A percentile compares a stretch with the other conserved stretches of the same genome.
phyloP scores from a whole-genome alignment of 176 grass and related monocot species.

The Metroxylon sagu region DNA sequence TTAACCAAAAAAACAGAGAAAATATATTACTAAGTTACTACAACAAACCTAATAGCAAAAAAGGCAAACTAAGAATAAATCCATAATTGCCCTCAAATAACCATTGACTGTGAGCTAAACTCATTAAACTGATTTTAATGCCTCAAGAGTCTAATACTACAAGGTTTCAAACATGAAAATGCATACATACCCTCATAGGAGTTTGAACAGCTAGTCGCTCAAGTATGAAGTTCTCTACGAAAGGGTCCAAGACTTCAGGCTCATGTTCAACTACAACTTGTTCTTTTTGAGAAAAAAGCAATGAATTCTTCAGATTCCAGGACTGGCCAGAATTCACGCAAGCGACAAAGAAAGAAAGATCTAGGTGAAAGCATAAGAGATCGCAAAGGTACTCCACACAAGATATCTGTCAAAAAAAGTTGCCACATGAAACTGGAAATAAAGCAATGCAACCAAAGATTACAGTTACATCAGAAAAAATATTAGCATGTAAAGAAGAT shows the following conservation, averaged over 20 bases:
- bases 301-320: constrained; percentile 61
- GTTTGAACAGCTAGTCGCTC: constrained; percentile 79
- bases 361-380: constrained; percentile 90
- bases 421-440: constrained; percentile 4
- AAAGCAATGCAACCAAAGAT: neutral
- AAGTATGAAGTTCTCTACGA: constrained; percentile 96
- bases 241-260: constrained; percentile 58
- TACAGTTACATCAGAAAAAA: constrained; percentile 10
- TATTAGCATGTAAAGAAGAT: constrained; percentile 5
- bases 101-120: too few species aligned
- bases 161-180: neutral
- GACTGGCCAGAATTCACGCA: constrained; percentile 66
- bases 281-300: constrained; percentile 63
- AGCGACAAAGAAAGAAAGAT: constrained; percentile 79
- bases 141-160: neutral
- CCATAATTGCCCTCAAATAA: too few species aligned
- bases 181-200: constrained; percentile 61
- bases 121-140: too few species aligned
- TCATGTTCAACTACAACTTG: constrained; percentile 34
- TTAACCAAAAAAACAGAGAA: too few species aligned
- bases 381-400: constrained; percentile 83
- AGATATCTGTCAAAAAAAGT: constrained; percentile 50
- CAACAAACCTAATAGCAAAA: too few species aligned
- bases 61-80: too few species aligned
- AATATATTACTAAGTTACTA: too few species aligned